Percentiles rank a stretch among this genome's conserved stretches.
These are phyloP conservation scores for Vararia minispora DNA, from an alignment of 768 basidiomycete species.

Conservation along the genomic window DNA sequence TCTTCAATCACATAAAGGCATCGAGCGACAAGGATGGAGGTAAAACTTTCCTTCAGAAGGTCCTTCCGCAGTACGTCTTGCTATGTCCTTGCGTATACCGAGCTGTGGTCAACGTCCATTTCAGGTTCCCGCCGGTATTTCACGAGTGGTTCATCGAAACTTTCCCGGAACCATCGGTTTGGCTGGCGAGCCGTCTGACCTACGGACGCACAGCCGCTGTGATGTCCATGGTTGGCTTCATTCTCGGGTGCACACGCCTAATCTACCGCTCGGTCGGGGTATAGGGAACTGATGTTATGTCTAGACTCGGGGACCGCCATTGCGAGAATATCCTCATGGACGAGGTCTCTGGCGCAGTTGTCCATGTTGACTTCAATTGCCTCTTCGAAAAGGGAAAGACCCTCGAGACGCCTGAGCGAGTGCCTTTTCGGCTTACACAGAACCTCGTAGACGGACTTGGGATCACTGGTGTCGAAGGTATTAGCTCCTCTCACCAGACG, in stretches of 20 bases:
- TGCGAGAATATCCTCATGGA: conserved; percentile 95
- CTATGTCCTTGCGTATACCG: neutral
- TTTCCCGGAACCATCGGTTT: conserved; percentile 92
- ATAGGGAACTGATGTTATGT: neutral
- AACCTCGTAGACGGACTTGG: conserved; percentile 90
- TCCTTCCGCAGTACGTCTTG: conserved; percentile 53
- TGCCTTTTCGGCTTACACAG: conserved; percentile 91
- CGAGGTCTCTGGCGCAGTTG: conserved; percentile 73
- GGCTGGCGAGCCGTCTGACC: conserved; percentile 80
- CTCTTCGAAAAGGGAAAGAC: conserved; percentile 91
- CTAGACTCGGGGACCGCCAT: conserved; percentile 94
- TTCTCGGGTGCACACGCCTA: conserved; percentile 77
- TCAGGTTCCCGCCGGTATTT: conserved; percentile 75
- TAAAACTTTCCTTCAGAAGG: conserved; percentile 36
- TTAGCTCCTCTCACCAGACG: conserved; percentile 2
- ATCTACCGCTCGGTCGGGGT: neutral
- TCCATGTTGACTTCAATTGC: conserved; percentile 98
- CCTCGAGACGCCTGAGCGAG: conserved; percentile 80
- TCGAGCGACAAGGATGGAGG: conserved; percentile 37
- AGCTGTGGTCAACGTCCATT: neutral
- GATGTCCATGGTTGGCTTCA: conserved; percentile 98
- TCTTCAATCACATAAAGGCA: conserved; percentile 42
- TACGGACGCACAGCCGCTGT: conserved; percentile 90
- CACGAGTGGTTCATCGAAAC: conserved; percentile 97
- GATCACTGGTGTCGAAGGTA: conserved; percentile 86